These are phyloP conservation scores for Umbelopsis sp. DNA, from an alignment of 192 early-diverging fungal genomes.

Conservation along the genomic window DNA sequence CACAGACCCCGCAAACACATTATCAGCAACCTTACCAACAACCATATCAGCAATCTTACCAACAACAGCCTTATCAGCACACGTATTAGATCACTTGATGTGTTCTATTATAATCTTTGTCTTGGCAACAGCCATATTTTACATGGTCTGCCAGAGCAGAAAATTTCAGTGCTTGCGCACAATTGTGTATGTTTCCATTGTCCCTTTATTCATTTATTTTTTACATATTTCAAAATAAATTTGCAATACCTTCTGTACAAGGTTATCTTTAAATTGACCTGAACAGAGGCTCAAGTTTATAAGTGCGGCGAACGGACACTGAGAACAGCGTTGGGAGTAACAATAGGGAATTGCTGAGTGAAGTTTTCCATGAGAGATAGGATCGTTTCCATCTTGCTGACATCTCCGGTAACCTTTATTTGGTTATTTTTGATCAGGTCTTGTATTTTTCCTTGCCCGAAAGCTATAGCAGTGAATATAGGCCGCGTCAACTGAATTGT, in stretches of 20 bases:
- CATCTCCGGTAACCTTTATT: background rate
- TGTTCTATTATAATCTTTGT: too few relatives aligned
- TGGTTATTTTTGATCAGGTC: background rate
- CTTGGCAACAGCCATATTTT: too few relatives aligned
- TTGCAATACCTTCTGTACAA: background rate
- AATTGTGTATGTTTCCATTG: background rate
- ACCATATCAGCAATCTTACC: background rate
- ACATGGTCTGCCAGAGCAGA: background rate
- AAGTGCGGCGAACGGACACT: background rate
- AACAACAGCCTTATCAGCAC: constrained; percentile 4
- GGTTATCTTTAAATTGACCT: background rate
- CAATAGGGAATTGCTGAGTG: background rate
- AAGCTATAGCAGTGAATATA: background rate
- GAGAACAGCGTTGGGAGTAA: background rate
- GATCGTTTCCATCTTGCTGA: background rate
- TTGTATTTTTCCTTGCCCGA: background rate
- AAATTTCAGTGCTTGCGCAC: background rate
- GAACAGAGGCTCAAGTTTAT: background rate
- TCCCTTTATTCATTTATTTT: background rate
- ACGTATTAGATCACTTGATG: background rate
- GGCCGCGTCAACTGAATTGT: background rate
- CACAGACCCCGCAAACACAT: background rate
- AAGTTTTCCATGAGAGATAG: constrained; percentile 1
- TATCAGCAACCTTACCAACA: constrained; percentile 10
- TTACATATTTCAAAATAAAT: constrained; percentile 5